Conservation (phyloP, 129 eudicot species). For the Mikania micrantha region DNA sequence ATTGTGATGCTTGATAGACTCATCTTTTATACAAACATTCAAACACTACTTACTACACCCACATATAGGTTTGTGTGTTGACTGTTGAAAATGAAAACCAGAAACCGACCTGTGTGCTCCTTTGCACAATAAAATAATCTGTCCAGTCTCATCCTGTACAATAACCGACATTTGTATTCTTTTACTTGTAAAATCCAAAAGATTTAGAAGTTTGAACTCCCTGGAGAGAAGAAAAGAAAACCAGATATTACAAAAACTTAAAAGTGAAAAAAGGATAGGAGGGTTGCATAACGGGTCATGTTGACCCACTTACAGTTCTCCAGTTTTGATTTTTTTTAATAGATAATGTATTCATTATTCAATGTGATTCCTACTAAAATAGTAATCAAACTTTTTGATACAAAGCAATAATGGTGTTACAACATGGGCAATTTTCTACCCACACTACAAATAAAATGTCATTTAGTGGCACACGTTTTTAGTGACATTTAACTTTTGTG, state of each 20-base stretch:
- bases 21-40: too few species aligned
- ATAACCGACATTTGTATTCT: conserved; percentile 96
- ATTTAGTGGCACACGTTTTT: too few species aligned
- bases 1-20: neutral
- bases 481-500: too few species aligned
- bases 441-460: too few species aligned
- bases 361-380: neutral
- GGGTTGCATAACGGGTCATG: neutral
- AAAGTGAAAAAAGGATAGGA: neutral
- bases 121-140: conserved; percentile 87
- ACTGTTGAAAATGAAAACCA: neutral
- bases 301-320: neutral
- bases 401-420: neutral
- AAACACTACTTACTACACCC: too few species aligned
- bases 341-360: too few species aligned
- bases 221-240: conserved; percentile 35
- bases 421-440: neutral
- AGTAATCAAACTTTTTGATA: neutral
- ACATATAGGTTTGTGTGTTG: neutral
- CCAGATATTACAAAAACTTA: neutral
- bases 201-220: conserved; percentile 86
- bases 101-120: conserved; percentile 94
- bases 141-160: conserved; percentile 70
- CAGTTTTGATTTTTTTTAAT: too few species aligned
- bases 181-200: conserved; percentile 93